Base-by-base conservation (phyloP, 179 eudicot genomes). In the Amaranthus tricolor region DNA sequence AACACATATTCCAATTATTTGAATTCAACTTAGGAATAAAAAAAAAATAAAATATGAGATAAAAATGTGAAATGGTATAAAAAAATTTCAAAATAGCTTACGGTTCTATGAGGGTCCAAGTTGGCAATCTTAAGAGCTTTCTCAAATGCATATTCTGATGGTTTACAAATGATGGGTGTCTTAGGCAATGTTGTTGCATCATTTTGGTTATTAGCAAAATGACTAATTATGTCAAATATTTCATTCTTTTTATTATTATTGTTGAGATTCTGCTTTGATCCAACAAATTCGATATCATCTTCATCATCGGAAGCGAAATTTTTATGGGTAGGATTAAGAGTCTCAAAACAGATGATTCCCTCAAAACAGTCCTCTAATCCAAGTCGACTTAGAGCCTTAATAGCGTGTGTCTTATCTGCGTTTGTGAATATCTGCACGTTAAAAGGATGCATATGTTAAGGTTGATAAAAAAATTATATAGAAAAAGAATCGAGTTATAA, bases 351-450 rank as follows among this genome's bases (percentile, higher is more conserved):
- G 6, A 94, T 87, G 5, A 94, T 86, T 21, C 98, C 96, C 74
- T 94, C 97, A 44, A 94, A 94, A 62, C 97, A 94, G 56, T 86
- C 98, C 75, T 92, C 96, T 43, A 94, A 74, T 5, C 97, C 98
- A 2, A 94, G 87, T 74, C 70, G 85, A 2, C 67, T 73, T 0
- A 94, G 86, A 13, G 64, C 96, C 82, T 86, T 82, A 9, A 71
- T 77, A 44, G 96, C 94, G 67, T 94, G 97, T 59, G 78, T 71
- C 76, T 85, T 79, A 66, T 94, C 97, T 6, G 88, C 98, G 76
- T 94, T 94, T 50, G 97, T 92, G 76, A 94, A 94, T 74, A 94
- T 94, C 98, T 77, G 53, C 17, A 57, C 8, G 20, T 10, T 60
- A n/a, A 24, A 6, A 60, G 15, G 40, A 31, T 31, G 40, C 40